These are phyloP conservation scores for Phalaenopsis equestris DNA, from an alignment of 106 monocot genomes.

Conservation along the genomic window DNA sequence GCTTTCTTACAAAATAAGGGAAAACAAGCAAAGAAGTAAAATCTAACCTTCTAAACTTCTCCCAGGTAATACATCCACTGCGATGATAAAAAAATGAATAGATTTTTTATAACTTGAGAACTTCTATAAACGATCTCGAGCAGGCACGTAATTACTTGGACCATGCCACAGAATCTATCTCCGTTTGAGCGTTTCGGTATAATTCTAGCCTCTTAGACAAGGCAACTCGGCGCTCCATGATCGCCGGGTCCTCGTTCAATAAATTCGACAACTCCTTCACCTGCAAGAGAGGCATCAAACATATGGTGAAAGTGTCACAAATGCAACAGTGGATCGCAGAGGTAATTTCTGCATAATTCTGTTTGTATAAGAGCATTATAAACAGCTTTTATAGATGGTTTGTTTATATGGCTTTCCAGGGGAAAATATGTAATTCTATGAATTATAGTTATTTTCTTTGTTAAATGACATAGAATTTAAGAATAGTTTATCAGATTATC, in stretches of 20 bases:
- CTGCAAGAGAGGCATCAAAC: slow-evolving; percentile 26
- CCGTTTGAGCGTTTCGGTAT: slow-evolving; percentile 78
- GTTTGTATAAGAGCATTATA: too few species aligned
- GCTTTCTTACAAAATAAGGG: background rate
- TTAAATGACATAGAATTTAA: too few species aligned
- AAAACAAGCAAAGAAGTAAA: background rate
- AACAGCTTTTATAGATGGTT: too few species aligned
- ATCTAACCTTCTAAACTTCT: background rate
- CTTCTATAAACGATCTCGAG: background rate
- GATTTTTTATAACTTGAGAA: background rate
- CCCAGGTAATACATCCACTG: background rate
- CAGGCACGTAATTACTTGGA: slow-evolving; percentile 28
- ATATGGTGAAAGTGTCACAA: too few species aligned
- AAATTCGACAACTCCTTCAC: slow-evolving; percentile 56
- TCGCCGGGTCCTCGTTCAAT: slow-evolving; percentile 88
- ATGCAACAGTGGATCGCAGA: too few species aligned
- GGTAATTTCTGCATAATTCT: too few species aligned
- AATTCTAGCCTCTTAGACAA: slow-evolving; percentile 86
- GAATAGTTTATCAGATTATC: too few species aligned
- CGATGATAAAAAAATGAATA: background rate
- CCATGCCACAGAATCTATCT: slow-evolving; percentile 91
- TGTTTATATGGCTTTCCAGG: too few species aligned
- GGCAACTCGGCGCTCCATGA: slow-evolving; percentile 74
- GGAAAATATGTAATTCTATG: too few species aligned
- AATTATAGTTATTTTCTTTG: too few species aligned